A percentile compares a stretch with the other conserved stretches of the same genome.
phyloP scores from a whole-genome alignment of 306 rosid species.

The Lablab purpureus region DNA sequence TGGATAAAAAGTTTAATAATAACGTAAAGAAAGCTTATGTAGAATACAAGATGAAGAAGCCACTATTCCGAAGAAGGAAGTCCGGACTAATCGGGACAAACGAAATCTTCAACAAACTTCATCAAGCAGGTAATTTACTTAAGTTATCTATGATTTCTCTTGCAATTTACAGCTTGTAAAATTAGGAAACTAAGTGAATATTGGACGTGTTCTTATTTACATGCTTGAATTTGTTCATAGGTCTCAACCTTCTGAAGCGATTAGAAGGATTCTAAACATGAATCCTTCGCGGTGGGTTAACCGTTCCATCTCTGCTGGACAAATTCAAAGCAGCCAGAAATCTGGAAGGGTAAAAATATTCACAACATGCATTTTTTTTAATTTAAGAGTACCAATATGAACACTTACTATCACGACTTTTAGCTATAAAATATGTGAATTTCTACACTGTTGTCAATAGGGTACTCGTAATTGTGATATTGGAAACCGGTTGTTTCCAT shows the following conservation, averaged over 20 bases:
- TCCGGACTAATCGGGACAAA: not conserved
- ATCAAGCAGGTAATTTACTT: constrained; percentile 21
- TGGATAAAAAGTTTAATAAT: too few species aligned
- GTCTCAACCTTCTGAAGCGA: not conserved
- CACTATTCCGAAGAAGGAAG: not conserved
- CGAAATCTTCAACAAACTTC: not conserved
- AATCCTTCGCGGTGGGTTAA: not conserved
- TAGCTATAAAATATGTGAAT: not conserved
- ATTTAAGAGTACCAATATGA: not conserved
- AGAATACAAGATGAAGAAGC: not conserved
- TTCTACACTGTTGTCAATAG: not conserved
- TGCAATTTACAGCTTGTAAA: not conserved
- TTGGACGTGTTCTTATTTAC: not conserved
- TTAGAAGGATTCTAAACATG: constrained; percentile 19
- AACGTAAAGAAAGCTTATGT: not conserved
- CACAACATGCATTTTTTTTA: not conserved
- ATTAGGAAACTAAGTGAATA: not conserved
- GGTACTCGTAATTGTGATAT: not conserved
- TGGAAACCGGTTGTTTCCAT: too few species aligned
- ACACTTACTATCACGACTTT: not conserved
- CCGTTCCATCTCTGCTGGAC: not conserved
- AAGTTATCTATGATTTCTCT: not conserved
- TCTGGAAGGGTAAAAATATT: not conserved
- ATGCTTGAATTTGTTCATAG: not conserved
- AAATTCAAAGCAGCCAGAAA: not conserved